Evolutionary conservation across 2,329 filamentous ascomycete genomes (phyloP).

Genomic region (Blastomyces emzantsi): DNA sequence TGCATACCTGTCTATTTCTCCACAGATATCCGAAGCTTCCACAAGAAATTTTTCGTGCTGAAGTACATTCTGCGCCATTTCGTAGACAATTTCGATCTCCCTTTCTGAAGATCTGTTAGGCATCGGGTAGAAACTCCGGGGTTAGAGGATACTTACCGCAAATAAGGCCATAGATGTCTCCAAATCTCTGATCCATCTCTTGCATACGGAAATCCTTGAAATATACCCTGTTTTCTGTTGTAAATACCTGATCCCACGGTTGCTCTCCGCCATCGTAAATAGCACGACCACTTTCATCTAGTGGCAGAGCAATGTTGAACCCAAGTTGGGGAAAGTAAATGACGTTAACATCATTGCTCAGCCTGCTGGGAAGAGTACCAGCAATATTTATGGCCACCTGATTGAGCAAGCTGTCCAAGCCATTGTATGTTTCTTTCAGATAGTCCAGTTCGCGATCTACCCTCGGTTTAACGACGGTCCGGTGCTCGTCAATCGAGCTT

Average conservation of each 20-base stretch:
- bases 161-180: constrained; percentile 77
- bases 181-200: constrained; percentile 70
- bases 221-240: constrained; percentile 60
- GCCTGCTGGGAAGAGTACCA: constrained; percentile 50
- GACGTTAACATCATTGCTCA: constrained; percentile 56
- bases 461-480: constrained; percentile 63
- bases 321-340: constrained; percentile 88
- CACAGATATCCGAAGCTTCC: constrained; percentile 66
- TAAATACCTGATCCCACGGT: constrained; percentile 70
- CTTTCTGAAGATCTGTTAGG: constrained; percentile 47
- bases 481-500: constrained; percentile 58
- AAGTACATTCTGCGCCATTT: constrained; percentile 62
- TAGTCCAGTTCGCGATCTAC: constrained; percentile 67
- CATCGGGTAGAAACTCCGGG: not conserved
- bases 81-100: constrained; percentile 81
- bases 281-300: constrained; percentile 52
- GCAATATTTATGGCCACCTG: constrained; percentile 58
- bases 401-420: constrained; percentile 64
- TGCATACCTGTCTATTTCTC: constrained; percentile 63
- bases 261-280: constrained; percentile 57
- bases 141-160: constrained; percentile 49
- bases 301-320: constrained; percentile 68
- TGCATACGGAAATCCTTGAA: constrained; percentile 80
- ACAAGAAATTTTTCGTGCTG: constrained; percentile 58
- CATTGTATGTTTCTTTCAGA: constrained; percentile 67